phyloP scores from a whole-genome alignment of 345 rosid genomes.

The Murraya paniculata region DNA sequence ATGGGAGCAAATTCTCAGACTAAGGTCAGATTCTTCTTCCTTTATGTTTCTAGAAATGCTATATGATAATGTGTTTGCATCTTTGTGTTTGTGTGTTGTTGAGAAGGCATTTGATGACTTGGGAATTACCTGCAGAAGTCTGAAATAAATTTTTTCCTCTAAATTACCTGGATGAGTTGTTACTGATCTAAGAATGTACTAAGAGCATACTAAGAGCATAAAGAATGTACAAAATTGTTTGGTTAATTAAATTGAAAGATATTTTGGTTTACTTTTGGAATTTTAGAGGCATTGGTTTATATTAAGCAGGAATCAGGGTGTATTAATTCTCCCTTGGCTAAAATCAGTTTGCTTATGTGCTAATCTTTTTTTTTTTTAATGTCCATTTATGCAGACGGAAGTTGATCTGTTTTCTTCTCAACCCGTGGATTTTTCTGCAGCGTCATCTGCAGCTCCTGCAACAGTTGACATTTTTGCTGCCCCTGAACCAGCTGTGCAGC shows the following conservation, averaged over 20 bases:
- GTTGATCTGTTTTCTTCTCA: conserved; percentile 41
- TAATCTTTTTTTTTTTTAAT: not conserved
- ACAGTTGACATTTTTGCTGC: conserved; percentile 62
- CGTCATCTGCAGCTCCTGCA: conserved; percentile 50
- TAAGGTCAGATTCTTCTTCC: conserved; percentile 43
- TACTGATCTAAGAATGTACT: not conserved
- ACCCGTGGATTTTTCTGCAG: conserved; percentile 38
- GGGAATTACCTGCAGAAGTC: not conserved
- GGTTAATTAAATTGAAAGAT: not conserved
- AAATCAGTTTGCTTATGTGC: not conserved
- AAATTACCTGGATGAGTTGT: not conserved
- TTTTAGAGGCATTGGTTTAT: conserved; percentile 3
- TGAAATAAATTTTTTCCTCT: not conserved
- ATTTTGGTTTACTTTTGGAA: conserved; percentile 1
- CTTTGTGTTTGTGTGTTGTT: not conserved
- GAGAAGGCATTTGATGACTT: not conserved
- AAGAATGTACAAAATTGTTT: not conserved
- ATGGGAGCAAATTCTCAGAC: conserved; percentile 43
- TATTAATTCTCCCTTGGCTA: conserved; percentile 8
- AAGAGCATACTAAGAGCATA: not conserved
- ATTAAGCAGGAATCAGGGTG: conserved; percentile 9
- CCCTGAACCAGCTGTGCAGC: conserved; percentile 48
- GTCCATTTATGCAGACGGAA: conserved; percentile 35
- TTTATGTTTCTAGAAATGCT: not conserved
- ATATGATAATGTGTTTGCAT: not conserved